Evolutionary conservation across 2,329 filamentous ascomycete genomes (phyloP).

Genomic region (Alternaria burnsii): DNA sequence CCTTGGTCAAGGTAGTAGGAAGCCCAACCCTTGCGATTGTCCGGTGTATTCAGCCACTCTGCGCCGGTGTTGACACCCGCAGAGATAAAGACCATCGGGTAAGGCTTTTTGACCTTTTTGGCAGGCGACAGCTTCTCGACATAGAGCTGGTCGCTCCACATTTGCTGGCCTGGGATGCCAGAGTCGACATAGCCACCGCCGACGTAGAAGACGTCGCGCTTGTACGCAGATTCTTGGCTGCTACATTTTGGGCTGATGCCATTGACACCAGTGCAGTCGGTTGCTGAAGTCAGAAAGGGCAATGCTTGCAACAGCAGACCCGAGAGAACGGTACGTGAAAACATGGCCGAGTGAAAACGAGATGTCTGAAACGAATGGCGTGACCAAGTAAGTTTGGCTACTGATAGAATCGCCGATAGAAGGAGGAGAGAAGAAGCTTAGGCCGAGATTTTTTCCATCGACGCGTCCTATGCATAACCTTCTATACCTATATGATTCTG

Average conservation of each 20-base stretch:
- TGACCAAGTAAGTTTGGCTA: background rate
- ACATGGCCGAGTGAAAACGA: background rate
- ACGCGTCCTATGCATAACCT: slow-evolving; percentile 2
- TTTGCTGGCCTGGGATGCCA: slow-evolving; percentile 27
- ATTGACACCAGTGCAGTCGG: slow-evolving; percentile 26
- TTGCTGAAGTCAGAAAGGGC: background rate
- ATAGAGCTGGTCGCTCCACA: slow-evolving; percentile 29
- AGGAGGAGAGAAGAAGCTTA: background rate
- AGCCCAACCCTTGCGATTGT: slow-evolving; percentile 30
- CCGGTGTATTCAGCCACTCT: slow-evolving; percentile 28
- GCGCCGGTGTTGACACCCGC: slow-evolving; percentile 30
- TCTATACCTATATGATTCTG: background rate
- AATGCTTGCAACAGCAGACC: slow-evolving; percentile 3
- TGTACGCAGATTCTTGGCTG: slow-evolving; percentile 31
- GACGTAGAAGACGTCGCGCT: slow-evolving; percentile 37
- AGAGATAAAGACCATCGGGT: slow-evolving; percentile 35
- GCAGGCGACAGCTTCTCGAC: slow-evolving; percentile 33
- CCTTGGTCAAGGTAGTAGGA: slow-evolving; percentile 30
- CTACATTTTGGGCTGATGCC: slow-evolving; percentile 27
- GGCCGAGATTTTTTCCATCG: background rate
- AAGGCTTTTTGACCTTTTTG: slow-evolving; percentile 18
- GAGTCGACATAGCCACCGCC: slow-evolving; percentile 35
- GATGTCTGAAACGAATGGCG: background rate
- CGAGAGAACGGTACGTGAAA: slow-evolving; percentile 1
- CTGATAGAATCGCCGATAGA: background rate